A percentile compares a stretch with the other conserved stretches of the same genome.
Conservation (phyloP, 2,329 filamentous ascomycete genomes). For the Neopestalotiopsis sp. region DNA sequence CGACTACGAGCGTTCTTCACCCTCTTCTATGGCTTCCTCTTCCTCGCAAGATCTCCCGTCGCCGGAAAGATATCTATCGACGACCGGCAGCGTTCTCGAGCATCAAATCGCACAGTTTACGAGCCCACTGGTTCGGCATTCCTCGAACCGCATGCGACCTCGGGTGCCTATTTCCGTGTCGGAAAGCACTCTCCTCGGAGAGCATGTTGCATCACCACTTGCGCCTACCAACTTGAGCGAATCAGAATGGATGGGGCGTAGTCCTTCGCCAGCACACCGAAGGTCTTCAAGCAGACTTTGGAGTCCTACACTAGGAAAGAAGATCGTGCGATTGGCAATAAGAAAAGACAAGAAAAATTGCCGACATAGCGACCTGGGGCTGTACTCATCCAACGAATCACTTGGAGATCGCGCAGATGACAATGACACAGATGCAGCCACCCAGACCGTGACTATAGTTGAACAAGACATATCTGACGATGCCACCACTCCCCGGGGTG, state of each 20-base stretch:
- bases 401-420: neutral
- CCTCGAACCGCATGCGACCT: conserved; percentile 20
- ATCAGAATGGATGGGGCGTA: conserved; percentile 36
- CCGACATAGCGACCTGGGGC: conserved; percentile 16
- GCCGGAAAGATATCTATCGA: conserved; percentile 34
- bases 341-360: neutral
- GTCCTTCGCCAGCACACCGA: conserved; percentile 31
- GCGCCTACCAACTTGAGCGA: conserved; percentile 30
- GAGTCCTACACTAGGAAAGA: conserved; percentile 28
- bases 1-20: conserved; percentile 34
- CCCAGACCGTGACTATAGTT: neutral
- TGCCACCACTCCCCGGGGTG: neutral
- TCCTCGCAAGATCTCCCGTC: conserved; percentile 30
- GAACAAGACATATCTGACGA: neutral
- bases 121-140: conserved; percentile 27
- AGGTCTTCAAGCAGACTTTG: conserved; percentile 23
- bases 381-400: conserved; percentile 6
- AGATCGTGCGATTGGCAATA: neutral
- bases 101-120: conserved; percentile 34
- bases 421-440: neutral
- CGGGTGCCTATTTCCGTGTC: conserved; percentile 20
- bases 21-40: conserved; percentile 30
- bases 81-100: conserved; percentile 36
- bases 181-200: conserved; percentile 17
- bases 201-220: conserved; percentile 15